phyloP scores from a whole-genome alignment of 371 early-diverging fungal genomes.

The Circinella umbellata region DNA sequence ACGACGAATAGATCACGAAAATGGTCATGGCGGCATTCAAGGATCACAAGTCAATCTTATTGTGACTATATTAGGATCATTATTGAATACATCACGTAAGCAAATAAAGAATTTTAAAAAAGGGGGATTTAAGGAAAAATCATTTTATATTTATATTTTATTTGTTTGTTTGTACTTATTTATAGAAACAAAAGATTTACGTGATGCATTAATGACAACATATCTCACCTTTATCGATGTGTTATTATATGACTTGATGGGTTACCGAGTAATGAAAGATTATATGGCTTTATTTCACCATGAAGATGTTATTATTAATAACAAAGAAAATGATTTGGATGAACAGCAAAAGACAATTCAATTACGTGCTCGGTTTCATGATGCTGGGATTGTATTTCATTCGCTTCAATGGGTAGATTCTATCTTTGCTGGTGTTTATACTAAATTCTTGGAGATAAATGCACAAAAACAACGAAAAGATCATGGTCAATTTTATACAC shows the following conservation, averaged over 20 bases:
- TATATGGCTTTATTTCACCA: conserved; percentile 41
- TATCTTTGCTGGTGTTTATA: conserved; percentile 57
- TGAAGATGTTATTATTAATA: conserved; percentile 22
- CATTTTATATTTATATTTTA: not conserved
- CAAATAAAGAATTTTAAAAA: not conserved
- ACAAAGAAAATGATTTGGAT: not conserved
- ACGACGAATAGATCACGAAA: not conserved
- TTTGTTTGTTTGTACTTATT: not conserved
- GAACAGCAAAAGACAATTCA: conserved; percentile 14
- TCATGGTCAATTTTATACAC: conserved; percentile 72
- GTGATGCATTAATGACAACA: conserved; percentile 49
- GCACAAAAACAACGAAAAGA: conserved; percentile 68
- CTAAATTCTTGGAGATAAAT: conserved; percentile 54
- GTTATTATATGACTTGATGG: conserved; percentile 16
- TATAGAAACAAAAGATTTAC: conserved; percentile 19
- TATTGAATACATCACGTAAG: conserved; percentile 7
- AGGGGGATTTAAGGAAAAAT: not conserved
- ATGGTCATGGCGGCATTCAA: not conserved
- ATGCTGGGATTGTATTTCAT: conserved; percentile 20
- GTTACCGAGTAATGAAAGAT: conserved; percentile 13
- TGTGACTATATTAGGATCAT: conserved; percentile 1
- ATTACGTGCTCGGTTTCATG: conserved; percentile 28
- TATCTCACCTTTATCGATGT: conserved; percentile 47
- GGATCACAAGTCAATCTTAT: conserved; percentile 5
- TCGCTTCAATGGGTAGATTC: conserved; percentile 36